These are phyloP conservation scores for Chamaecrista fasciculata DNA, from an alignment of 306 rosid genomes.

Conservation along the genomic window DNA sequence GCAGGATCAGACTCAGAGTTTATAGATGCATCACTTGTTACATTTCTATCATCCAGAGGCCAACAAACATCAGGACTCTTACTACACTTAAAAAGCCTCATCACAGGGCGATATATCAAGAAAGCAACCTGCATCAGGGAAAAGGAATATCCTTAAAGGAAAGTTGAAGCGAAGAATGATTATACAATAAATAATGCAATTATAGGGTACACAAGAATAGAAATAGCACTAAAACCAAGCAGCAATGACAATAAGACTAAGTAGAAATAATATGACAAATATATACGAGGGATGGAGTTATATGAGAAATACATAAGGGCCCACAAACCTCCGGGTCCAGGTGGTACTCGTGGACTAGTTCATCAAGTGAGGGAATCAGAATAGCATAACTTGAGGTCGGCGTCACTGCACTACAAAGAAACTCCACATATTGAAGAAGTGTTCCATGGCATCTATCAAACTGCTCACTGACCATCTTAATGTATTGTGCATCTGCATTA, in stretches of 20 bases:
- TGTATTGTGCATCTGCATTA: constrained; percentile 87
- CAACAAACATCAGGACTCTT: constrained; percentile 67
- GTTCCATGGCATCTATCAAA: constrained; percentile 98
- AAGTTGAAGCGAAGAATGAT: constrained; percentile 11
- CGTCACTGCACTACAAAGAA: constrained; percentile 80
- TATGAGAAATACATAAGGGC: background rate
- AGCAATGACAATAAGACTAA: background rate
- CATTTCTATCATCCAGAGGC: constrained; percentile 70
- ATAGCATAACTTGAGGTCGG: constrained; percentile 76
- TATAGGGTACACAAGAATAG: background rate
- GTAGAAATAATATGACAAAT: constrained; percentile 1
- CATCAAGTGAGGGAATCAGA: constrained; percentile 81
- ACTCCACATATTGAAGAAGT: constrained; percentile 91
- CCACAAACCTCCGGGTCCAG: constrained; percentile 85
- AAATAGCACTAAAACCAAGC: background rate
- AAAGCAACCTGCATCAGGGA: constrained; percentile 71
- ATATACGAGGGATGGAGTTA: too few species aligned
- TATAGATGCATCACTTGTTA: constrained; percentile 38
- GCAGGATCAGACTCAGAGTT: constrained; percentile 59
- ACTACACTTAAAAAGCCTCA: constrained; percentile 82
- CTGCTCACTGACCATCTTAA: constrained; percentile 96
- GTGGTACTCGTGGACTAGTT: constrained; percentile 85
- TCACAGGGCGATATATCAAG: constrained; percentile 92
- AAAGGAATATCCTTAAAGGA: constrained; percentile 9
- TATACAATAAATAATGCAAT: background rate